Conservation (phyloP, 139 green algal genomes). For the Chlorella sp. region DNA sequence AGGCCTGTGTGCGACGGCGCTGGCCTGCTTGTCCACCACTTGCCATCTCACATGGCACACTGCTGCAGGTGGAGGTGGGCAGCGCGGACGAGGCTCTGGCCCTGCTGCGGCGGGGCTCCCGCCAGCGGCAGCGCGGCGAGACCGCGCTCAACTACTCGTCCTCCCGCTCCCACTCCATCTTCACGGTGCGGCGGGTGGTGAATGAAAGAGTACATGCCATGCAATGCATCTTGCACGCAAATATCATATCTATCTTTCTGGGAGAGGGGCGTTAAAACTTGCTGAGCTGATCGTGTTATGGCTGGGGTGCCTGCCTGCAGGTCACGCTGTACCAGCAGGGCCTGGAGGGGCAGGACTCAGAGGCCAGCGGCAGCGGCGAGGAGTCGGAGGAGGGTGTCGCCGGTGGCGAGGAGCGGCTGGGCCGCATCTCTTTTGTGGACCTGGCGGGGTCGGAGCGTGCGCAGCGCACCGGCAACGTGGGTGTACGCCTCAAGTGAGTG, state of each 20-base stretch:
- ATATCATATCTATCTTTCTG: no score
- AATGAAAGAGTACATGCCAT: no score
- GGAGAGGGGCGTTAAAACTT: no score
- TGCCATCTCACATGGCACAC: no score
- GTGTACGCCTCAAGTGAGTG: slow-evolving; percentile 70
- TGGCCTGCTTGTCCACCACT: no score
- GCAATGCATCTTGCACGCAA: no score
- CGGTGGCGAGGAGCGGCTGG: slow-evolving; percentile 32
- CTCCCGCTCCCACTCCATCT: slow-evolving; percentile 81
- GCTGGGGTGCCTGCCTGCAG: neutral
- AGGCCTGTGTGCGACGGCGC: no score
- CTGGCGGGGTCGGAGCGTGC: slow-evolving; percentile 82
- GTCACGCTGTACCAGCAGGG: slow-evolving; percentile 38
- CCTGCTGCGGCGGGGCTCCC: slow-evolving; percentile 51
- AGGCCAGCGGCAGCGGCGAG: neutral
- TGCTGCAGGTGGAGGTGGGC: slow-evolving; percentile 42
- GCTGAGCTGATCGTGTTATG: no score
- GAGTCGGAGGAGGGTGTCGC: slow-evolving; percentile 16
- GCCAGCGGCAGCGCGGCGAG: slow-evolving; percentile 61
- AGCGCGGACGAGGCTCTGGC: slow-evolving; percentile 56
- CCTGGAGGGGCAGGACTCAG: neutral
- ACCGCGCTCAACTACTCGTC: slow-evolving; percentile 78
- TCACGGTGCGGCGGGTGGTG: slow-evolving; percentile 65
- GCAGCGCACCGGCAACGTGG: slow-evolving; percentile 73
- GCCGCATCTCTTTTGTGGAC: slow-evolving; percentile 78